Base-by-base conservation (phyloP, 805 yeast genomes). In the Cyberlindnera sargentensis region DNA sequence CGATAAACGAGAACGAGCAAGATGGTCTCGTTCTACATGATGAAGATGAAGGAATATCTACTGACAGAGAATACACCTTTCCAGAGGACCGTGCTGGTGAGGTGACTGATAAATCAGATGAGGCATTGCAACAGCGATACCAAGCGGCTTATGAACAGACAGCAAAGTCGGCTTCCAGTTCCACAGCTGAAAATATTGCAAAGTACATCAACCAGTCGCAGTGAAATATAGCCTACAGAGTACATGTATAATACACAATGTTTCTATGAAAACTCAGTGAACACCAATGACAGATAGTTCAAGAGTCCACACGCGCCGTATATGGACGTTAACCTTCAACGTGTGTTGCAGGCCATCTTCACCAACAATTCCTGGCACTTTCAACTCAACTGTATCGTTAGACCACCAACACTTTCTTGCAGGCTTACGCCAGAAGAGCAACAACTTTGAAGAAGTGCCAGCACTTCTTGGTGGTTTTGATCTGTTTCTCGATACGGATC, bases 331-430 rank as follows among this genome's bases (percentile, higher is more conserved):
- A 26, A 89, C 76, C 3, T 63, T 63, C 5, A 73, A 62, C n/a
- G 50, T 52, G 10, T 67, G 53, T 23, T 50, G 47, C 5, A 45
- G 46, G 2, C 64, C 68, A 24, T 56, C 57, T 11, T 56, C 56
- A 8, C 59, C 64, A 25, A 53, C 47, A 23, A 65, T 46, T 3
- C 58, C 63, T 5, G 62, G 63, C 15, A 69, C 61, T 23, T 57
- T 65, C 45, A 66, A 66, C 37, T 77, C 80, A 23, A 77, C 63
- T 28, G 64, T 68, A 36, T 78, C 76, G 59, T 80, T 78, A 6
- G 86, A 74, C 99, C 99, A 93, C 99, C 99, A 93, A 67, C 99
- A 93, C 61, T 93, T 93, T 58, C 98, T 76, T 2, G 99, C 99
- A 1, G 99, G 99, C 60, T 93, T 93, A 49, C 95, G 76, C 98